Evolutionary conservation across 805 yeast species (phyloP).

Genomic region (Cyberlindnera xylosilytica): DNA sequence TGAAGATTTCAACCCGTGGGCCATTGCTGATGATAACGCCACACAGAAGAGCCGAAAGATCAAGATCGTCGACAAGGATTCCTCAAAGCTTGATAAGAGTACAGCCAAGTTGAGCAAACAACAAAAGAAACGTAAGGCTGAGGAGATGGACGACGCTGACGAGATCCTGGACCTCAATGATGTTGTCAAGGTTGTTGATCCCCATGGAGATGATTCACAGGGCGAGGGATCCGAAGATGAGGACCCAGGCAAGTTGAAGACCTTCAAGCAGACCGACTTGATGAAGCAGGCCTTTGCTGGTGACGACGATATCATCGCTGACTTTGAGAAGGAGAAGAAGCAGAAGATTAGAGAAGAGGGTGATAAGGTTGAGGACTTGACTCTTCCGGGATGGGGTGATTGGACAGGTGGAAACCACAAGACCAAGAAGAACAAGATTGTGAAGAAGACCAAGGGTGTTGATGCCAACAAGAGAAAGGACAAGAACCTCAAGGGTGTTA

Average conservation of each 20-base stretch:
- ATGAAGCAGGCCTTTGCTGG: slow-evolving; percentile 95
- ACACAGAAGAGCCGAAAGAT: slow-evolving; percentile 45
- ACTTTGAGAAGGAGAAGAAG: slow-evolving; percentile 76
- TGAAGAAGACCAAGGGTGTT: slow-evolving; percentile 75
- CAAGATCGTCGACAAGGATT: slow-evolving; percentile 44
- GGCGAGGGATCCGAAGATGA: slow-evolving; percentile 39
- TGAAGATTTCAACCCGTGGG: slow-evolving; percentile 50
- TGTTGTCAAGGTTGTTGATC: slow-evolving; percentile 53
- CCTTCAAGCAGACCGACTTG: slow-evolving; percentile 77
- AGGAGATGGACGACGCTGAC: slow-evolving; percentile 38
- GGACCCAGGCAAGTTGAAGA: slow-evolving; percentile 39
- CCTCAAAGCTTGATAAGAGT: slow-evolving; percentile 47
- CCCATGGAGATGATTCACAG: slow-evolving; percentile 34
- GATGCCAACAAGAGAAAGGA: slow-evolving; percentile 73
- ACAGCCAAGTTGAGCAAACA: slow-evolving; percentile 28
- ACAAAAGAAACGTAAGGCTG: slow-evolving; percentile 32
- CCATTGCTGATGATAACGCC: slow-evolving; percentile 25
- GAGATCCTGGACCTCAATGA: slow-evolving; percentile 44
- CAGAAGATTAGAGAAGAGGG: slow-evolving; percentile 70
- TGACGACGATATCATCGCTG: slow-evolving; percentile 85
- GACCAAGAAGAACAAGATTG: slow-evolving; percentile 50
- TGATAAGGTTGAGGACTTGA: slow-evolving; percentile 79
- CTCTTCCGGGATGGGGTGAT: slow-evolving; percentile 97
- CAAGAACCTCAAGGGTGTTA: slow-evolving; percentile 71
- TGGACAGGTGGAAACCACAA: slow-evolving; percentile 77